phyloP scores from a whole-genome alignment of 345 rosid genomes.

The Kernera saxatilis region DNA sequence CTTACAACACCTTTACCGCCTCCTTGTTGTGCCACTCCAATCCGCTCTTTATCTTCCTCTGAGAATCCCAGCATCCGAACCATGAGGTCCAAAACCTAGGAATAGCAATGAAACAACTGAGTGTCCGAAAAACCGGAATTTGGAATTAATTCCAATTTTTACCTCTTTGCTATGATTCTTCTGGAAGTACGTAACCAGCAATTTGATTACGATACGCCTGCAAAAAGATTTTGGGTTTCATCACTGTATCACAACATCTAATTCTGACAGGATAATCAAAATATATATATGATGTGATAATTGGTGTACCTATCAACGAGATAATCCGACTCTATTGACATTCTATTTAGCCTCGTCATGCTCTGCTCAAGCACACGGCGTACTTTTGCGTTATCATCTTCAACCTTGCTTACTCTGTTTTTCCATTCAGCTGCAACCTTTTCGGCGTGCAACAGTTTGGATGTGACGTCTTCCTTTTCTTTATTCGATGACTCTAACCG shows the following conservation, averaged over 20 bases:
- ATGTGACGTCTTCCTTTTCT: constrained; percentile 63
- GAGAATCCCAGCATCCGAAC: constrained; percentile 94
- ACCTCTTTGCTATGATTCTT: constrained; percentile 96
- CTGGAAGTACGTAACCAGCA: constrained; percentile 81
- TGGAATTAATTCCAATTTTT: background rate
- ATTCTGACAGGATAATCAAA: background rate
- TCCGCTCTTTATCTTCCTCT: constrained; percentile 87
- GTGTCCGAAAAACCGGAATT: constrained; percentile 37
- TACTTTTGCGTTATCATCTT: constrained; percentile 76
- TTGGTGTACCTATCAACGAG: constrained; percentile 70
- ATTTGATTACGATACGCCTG: constrained; percentile 95
- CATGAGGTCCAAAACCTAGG: constrained; percentile 89
- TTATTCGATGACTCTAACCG: constrained; percentile 40
- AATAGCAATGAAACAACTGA: background rate
- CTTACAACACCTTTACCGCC: constrained; percentile 78
- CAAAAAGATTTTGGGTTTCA: background rate
- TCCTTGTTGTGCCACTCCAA: constrained; percentile 76
- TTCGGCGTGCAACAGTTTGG: constrained; percentile 52
- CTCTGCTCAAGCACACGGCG: constrained; percentile 82
- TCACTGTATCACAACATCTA: background rate
- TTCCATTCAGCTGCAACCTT: constrained; percentile 53
- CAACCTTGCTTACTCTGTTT: constrained; percentile 62
- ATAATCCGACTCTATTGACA: constrained; percentile 87
- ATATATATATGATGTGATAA: background rate
- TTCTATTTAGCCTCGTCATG: constrained; percentile 86